Conservation (phyloP, 208 protist species). For the Crithidia expoeki region DNA sequence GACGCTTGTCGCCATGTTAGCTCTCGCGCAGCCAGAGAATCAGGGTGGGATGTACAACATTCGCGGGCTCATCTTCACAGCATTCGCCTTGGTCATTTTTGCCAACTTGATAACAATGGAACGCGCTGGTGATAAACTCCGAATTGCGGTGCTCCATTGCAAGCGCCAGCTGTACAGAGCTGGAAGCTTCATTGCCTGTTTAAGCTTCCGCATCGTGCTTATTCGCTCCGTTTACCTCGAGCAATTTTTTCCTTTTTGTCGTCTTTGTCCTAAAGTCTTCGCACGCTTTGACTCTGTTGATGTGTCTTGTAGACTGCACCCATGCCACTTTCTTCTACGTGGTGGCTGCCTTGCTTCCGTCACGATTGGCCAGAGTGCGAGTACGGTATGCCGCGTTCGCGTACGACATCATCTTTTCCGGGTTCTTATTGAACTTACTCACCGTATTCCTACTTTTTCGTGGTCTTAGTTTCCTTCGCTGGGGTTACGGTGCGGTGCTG, state of each 20-base stretch:
- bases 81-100: constrained; percentile 58
- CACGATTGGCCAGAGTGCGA: constrained; percentile 24
- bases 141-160: constrained; percentile 49
- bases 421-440: constrained; percentile 68
- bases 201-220: constrained; percentile 40
- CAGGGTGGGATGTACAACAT: constrained; percentile 75
- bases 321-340: constrained; percentile 54
- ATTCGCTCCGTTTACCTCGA: constrained; percentile 42
- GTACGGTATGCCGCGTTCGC: constrained; percentile 40
- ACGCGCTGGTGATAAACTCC: constrained; percentile 38
- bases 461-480: constrained; percentile 52
- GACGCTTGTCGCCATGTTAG: constrained; percentile 36
- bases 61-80: constrained; percentile 62
- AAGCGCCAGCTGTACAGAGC: constrained; percentile 56
- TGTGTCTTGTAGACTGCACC: constrained; percentile 48
- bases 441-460: constrained; percentile 42
- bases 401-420: constrained; percentile 61
- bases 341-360: constrained; percentile 36
- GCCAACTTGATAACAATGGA: constrained; percentile 45
- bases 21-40: constrained; percentile 45
- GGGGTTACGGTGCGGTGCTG: constrained; percentile 65
- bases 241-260: constrained; percentile 50
- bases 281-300: constrained; percentile 36
- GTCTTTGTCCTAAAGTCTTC: constrained; percentile 48
- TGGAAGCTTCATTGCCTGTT: constrained; percentile 41